These are phyloP conservation scores for Lolium rigidum DNA, from an alignment of 176 grass and related monocot genomes.

Conservation along the genomic window DNA sequence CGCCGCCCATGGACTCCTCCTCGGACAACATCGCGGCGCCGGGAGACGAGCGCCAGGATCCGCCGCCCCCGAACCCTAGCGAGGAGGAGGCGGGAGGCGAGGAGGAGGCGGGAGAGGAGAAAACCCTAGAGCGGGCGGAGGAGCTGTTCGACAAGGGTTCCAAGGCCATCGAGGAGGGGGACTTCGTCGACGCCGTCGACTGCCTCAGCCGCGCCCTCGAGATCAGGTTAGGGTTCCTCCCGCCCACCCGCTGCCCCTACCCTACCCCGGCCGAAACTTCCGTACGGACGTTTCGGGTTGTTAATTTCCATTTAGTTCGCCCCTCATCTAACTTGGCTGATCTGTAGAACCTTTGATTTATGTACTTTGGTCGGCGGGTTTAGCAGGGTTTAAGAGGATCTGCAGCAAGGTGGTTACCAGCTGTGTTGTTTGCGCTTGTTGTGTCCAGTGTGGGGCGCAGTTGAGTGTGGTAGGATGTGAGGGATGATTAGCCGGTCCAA, in stretches of 20 bases:
- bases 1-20: conserved; percentile 44
- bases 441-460: background rate
- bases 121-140: conserved; percentile 78
- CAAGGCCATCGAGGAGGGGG: conserved; percentile 88
- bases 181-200: conserved; percentile 78
- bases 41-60: background rate
- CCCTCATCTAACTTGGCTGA: background rate
- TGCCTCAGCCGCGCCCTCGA: conserved; percentile 91
- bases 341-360: background rate
- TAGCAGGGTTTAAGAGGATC: conserved; percentile 41
- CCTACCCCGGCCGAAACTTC: background rate
- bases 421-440: background rate
- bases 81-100: background rate
- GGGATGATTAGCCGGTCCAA: background rate
- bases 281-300: background rate
- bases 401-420: background rate
- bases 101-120: conserved; percentile 28
- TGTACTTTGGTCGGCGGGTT: background rate
- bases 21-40: conserved; percentile 29
- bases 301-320: background rate
- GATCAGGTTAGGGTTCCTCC: conserved; percentile 73
- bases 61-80: conserved; percentile 21
- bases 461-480: background rate
- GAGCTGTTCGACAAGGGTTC: conserved; percentile 79
- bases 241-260: background rate